Conservation (phyloP, 768 basidiomycete genomes). For the Phylloporus sp. region DNA sequence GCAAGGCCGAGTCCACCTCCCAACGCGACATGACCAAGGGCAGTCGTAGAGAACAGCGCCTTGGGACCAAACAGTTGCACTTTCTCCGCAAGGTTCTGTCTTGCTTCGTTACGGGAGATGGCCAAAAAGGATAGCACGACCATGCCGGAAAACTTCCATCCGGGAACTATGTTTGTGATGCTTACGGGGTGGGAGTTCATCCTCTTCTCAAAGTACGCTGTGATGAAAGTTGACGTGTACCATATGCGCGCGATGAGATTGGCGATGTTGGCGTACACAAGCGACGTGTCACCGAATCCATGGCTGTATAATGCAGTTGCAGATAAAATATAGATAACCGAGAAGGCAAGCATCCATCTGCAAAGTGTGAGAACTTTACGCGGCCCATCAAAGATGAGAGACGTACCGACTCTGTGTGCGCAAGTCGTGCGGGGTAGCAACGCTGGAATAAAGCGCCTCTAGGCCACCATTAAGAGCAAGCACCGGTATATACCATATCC, state of each 20-base stretch:
- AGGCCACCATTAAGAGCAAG: constrained; percentile 87
- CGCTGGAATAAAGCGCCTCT: constrained; percentile 86
- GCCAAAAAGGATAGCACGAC: constrained; percentile 21
- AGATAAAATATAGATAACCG: constrained; percentile 56
- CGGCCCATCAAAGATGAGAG: background rate
- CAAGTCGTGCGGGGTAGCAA: constrained; percentile 63
- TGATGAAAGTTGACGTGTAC: constrained; percentile 52
- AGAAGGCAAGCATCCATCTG: constrained; percentile 78
- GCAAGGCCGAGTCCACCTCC: constrained; percentile 23
- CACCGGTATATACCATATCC: constrained; percentile 85
- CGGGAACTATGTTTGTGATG: constrained; percentile 16
- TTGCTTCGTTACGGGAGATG: constrained; percentile 19
- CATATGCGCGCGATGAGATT: constrained; percentile 59
- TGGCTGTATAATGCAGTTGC: constrained; percentile 44
- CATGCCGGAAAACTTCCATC: constrained; percentile 24
- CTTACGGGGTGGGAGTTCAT: constrained; percentile 11
- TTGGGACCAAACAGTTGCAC: constrained; percentile 10
- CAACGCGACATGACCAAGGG: constrained; percentile 25
- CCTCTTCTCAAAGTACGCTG: constrained; percentile 40
- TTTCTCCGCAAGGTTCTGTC: constrained; percentile 12
- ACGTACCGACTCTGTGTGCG: constrained; percentile 59
- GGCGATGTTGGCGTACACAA: constrained; percentile 73
- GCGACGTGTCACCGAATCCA: constrained; percentile 56
- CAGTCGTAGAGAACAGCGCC: constrained; percentile 18
- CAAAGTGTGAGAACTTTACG: constrained; percentile 1